Evolutionary conservation across 306 rosid species (phyloP).

Genomic region (Vicia villosa): DNA sequence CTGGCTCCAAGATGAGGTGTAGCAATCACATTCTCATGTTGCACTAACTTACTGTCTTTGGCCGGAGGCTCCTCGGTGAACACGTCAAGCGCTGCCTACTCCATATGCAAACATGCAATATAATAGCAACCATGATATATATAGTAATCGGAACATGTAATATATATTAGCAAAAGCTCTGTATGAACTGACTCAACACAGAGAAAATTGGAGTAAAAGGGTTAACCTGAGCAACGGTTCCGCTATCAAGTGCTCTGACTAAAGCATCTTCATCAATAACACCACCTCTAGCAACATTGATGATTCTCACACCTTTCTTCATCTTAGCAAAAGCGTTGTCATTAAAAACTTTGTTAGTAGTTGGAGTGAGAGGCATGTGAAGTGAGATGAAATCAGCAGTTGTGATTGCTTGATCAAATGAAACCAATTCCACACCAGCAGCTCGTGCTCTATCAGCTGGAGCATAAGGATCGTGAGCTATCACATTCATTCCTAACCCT

Average conservation of each 20-base stretch:
- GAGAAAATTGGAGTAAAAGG: not conserved
- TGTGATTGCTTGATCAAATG: constrained; percentile 74
- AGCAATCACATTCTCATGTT: constrained; percentile 73
- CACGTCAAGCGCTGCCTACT: constrained; percentile 91
- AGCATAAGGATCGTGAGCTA: constrained; percentile 93
- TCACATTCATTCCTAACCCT: constrained; percentile 86
- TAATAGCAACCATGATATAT: not conserved
- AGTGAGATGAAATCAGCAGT: constrained; percentile 85
- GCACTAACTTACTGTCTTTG: constrained; percentile 74
- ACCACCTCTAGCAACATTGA: constrained; percentile 92
- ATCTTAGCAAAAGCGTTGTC: constrained; percentile 65
- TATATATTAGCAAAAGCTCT: too few species aligned
- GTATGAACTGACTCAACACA: too few species aligned
- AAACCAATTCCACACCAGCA: constrained; percentile 83
- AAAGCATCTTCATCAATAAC: constrained; percentile 92
- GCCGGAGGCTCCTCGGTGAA: constrained; percentile 88
- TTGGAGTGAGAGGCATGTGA: constrained; percentile 87
- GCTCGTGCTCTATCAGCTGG: constrained; percentile 89
- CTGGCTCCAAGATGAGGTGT: constrained; percentile 98
- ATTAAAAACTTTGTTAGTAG: constrained; percentile 75
- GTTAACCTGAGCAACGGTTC: constrained; percentile 84
- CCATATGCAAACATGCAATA: constrained; percentile 1
- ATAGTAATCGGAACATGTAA: not conserved
- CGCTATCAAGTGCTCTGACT: constrained; percentile 73
- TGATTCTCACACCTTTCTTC: constrained; percentile 84